phyloP scores from a whole-genome alignment of 2,329 filamentous ascomycete genomes.

The Zalaria obscura region DNA sequence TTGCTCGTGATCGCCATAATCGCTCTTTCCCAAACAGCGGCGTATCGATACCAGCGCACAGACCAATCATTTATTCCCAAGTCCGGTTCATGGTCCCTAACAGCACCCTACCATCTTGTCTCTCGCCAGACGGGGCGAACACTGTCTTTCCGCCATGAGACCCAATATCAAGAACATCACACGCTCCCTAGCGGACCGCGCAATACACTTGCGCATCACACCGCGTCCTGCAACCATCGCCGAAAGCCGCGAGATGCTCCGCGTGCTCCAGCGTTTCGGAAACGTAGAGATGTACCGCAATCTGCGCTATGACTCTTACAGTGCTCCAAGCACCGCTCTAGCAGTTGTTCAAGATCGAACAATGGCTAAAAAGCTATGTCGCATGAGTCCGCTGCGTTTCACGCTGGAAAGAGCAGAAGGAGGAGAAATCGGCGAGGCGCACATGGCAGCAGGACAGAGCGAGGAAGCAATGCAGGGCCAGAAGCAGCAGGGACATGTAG shows the following conservation, averaged over 20 bases:
- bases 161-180: slow-evolving; percentile 3
- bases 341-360: slow-evolving; percentile 30
- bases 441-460: neutral
- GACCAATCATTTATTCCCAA: neutral
- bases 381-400: slow-evolving; percentile 32
- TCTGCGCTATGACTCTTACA: slow-evolving; percentile 32
- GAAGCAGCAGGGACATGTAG: too few relatives aligned
- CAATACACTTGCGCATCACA: slow-evolving; percentile 31
- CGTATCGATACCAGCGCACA: neutral
- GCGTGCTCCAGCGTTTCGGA: slow-evolving; percentile 32
- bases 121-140: neutral
- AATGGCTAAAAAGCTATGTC: slow-evolving; percentile 26
- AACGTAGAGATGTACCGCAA: slow-evolving; percentile 33
- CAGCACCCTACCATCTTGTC: neutral
- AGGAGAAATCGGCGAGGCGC: neutral
- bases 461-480: neutral
- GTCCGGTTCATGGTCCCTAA: neutral
- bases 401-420: slow-evolving; percentile 19
- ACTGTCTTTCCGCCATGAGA: too few relatives aligned
- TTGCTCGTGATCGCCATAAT: too few relatives aligned
- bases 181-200: slow-evolving; percentile 23
- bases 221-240: slow-evolving; percentile 32
- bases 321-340: slow-evolving; percentile 27
- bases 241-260: slow-evolving; percentile 35
- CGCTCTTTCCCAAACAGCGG: neutral